Base-by-base conservation (phyloP, 2,329 filamentous ascomycete species). In the Exserohilum turcica region DNA sequence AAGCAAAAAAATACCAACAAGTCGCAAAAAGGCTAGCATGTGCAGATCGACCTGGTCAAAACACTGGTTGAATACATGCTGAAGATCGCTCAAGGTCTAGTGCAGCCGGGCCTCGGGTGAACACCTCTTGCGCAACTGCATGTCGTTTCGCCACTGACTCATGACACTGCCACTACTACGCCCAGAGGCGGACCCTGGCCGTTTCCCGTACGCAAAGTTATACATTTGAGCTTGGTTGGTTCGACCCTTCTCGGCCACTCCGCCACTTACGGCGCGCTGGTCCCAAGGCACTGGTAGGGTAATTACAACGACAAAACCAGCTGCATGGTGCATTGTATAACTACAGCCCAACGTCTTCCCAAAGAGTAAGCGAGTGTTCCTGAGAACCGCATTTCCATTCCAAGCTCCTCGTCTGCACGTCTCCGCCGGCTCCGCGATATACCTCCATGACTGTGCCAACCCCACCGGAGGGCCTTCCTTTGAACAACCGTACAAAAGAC, bases 401-500 rank as follows among this genome's bases (percentile, higher is more conserved):
- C 38, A 18, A 8, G 3, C 9, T 42, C n/a, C 21, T 7, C 21
- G 21, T 24, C 21, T 24, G 21, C 21, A 24, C 7, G n/a, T 24
- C 21, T 7, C n/a, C 32, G 15, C 32, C 6, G 13, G 15, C n/a
- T 15, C 32, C 32, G 21, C 21, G 9, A 42, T 16, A 27, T 8
- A 21, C 16, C 38, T 54, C 38, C 35, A 68, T 68, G 65, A 47
- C 57, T n/a, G 47, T 45, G 5, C 33, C 54, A 6, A 29, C 55
- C 10, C 33, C 52, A 27, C 45, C 53, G 28, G 48, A 43, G 31
- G 49, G 48, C 12, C 49, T 63, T 24, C 66, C 66, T 28, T 40
- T 65, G 29, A 60, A 68, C 21, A 52, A 65, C 42, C 64, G 66
- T 12, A 58, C 63, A 1, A 59, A 66, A 15, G 57, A 55, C 16